Conservation (phyloP, 176 grass and related monocot species). For the Musa acuminata region DNA sequence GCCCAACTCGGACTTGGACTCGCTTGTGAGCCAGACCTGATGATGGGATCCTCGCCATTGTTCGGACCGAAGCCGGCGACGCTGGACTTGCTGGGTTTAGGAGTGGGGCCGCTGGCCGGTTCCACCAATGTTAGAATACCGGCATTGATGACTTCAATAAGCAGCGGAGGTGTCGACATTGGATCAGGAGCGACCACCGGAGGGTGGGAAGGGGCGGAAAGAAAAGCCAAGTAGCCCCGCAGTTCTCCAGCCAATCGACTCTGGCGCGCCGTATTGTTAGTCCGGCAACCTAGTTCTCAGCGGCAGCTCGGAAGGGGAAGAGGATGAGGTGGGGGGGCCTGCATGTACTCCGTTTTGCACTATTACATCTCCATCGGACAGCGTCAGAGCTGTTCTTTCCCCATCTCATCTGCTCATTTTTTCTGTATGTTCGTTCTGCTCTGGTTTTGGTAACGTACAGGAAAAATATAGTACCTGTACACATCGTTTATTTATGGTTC, state of each 20-base stretch:
- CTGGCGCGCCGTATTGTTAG: too few species aligned
- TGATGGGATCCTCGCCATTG: conserved; percentile 65
- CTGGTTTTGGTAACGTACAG: too few species aligned
- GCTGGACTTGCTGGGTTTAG: conserved; percentile 70
- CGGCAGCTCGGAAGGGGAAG: too few species aligned
- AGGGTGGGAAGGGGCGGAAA: conserved; percentile 24
- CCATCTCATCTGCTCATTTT: too few species aligned
- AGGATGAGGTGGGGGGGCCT: too few species aligned
- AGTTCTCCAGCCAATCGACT: conserved; percentile 27
- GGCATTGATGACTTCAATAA: conserved; percentile 51
- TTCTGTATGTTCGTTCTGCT: too few species aligned
- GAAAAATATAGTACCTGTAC: too few species aligned
- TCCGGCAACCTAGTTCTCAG: too few species aligned
- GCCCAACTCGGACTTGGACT: conserved; percentile 67
- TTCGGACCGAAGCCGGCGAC: conserved; percentile 72
- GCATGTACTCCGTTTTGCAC: too few species aligned
- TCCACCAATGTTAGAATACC: conserved; percentile 31
- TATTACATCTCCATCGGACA: too few species aligned
- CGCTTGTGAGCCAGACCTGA: conserved; percentile 57
- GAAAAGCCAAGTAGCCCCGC: conserved; percentile 36
- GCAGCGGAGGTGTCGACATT: conserved; percentile 32
- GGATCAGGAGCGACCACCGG: conserved; percentile 14
- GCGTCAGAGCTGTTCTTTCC: too few species aligned
- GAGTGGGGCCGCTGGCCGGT: conserved; percentile 48
- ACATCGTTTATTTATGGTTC: too few species aligned